A percentile compares a stretch with the other conserved stretches of the same genome.
phyloP scores from a whole-genome alignment of 1,284 basidiomycete species.

The Rhodotorula sp. region DNA sequence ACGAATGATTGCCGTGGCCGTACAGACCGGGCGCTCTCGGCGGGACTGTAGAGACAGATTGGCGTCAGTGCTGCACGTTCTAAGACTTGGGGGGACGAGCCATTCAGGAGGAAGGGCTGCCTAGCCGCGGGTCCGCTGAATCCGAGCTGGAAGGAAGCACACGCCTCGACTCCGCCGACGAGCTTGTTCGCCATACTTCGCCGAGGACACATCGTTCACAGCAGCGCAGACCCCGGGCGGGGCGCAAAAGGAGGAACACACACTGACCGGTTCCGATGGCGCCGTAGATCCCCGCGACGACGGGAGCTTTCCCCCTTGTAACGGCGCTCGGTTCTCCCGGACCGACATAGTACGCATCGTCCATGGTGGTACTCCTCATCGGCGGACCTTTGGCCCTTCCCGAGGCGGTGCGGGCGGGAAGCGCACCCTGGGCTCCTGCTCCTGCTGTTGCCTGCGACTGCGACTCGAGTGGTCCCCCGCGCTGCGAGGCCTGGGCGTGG shows the following conservation, averaged over 20 bases:
- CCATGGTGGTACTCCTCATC: slow-evolving; percentile 23
- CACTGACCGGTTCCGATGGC: slow-evolving; percentile 28
- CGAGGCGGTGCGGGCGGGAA: not conserved
- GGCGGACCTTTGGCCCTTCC: slow-evolving; percentile 23
- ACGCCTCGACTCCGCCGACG: too few species aligned
- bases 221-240: too few species aligned
- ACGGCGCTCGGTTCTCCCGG: slow-evolving; percentile 27
- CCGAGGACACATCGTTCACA: too few species aligned
- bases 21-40: slow-evolving; percentile 30
- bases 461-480: not conserved
- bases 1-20: slow-evolving; percentile 38
- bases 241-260: not conserved
- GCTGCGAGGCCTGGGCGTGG: not conserved
- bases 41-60: not conserved
- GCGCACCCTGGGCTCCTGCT: not conserved
- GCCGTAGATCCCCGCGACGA: slow-evolving; percentile 7
- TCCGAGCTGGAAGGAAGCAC: too few species aligned
- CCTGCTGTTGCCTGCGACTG: not conserved
- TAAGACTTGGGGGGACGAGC: too few species aligned
- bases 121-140: too few species aligned
- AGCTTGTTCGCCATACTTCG: too few species aligned
- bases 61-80: not conserved
- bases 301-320: slow-evolving; percentile 24
- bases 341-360: slow-evolving; percentile 29
- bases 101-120: too few species aligned